Base-by-base conservation (phyloP, 2,329 filamentous ascomycete species). In the Acarospora socialis region DNA sequence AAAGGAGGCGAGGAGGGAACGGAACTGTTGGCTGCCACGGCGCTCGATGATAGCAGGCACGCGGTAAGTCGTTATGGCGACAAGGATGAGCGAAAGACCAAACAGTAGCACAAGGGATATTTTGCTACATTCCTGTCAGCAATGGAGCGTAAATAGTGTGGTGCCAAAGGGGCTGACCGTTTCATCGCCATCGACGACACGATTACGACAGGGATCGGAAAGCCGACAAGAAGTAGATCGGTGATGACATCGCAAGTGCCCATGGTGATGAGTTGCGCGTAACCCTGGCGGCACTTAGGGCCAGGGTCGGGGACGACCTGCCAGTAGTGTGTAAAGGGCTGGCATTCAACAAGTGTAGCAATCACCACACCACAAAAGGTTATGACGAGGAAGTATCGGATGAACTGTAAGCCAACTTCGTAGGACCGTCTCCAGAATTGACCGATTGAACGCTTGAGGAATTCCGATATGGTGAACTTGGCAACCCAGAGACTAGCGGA, bases 391-490 rank as follows among this genome's bases (percentile, higher is more conserved):
- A 81, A 79, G 51, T 73, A 72, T 37, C 83, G 73, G 40, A 94
- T 81, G 38, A 70, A 63, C 31, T 74, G 63, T 7, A 94, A 60
- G 8, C 75, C 72, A 28, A 72, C 56, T 40, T 82, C 74, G 51
- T 92, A 83, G 15, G 77, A 76, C 32, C 70, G 68, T 39, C 78
- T 74, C 81, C 86, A 94, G 35, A 81, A 81, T 27, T 77, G 73
- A 33, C 74, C 74, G 3, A n/a, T 6, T 19, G 82, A 90, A 34
- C 87, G 78, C 51, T 79, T 80, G 44, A 95, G 76, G 49, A 94
- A 95, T 52, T 93, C 86, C 38, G 86, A 78, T 35, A 95, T 78
- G 21, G 86, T 82, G 46, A 78, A 71, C 54, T 95, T 98, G 41
- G 90, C 73, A 44, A 79, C 77, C 90, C 90, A 98, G 37, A 95